Evolutionary conservation across 2,329 filamentous ascomycete species (phyloP).

Genomic region (Chalara sp.): DNA sequence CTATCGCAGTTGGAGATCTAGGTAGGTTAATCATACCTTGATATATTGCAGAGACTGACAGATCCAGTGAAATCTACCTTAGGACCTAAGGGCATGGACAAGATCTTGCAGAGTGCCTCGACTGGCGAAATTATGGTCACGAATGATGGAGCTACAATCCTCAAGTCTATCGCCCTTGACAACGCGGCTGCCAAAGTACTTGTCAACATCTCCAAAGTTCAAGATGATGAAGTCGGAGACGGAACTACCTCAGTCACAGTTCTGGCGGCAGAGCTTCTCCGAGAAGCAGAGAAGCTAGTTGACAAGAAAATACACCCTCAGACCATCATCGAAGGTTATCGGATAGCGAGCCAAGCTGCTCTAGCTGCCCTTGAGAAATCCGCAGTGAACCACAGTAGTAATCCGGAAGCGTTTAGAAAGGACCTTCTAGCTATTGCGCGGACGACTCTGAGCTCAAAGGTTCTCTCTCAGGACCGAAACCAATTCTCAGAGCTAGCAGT

Average conservation of each 20-base stretch:
- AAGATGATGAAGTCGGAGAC: conserved; percentile 97
- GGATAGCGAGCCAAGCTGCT: conserved; percentile 90
- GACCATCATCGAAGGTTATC: conserved; percentile 98
- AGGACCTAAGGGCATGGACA: conserved; percentile 95
- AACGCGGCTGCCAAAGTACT: conserved; percentile 97
- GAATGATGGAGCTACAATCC: conserved; percentile 96
- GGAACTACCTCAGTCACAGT: conserved; percentile 98
- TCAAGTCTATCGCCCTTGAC: conserved; percentile 97
- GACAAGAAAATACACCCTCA: conserved; percentile 98
- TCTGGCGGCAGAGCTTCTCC: conserved; percentile 85
- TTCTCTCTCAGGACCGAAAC: conserved; percentile 85
- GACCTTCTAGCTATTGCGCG: conserved; percentile 86
- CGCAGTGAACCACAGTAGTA: conserved; percentile 84
- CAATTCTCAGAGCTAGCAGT: conserved; percentile 87
- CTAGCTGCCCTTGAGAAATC: conserved; percentile 75
- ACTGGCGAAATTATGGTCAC: conserved; percentile 98
- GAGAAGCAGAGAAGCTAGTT: conserved; percentile 94
- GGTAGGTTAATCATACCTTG: conserved; percentile 9
- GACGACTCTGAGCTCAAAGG: conserved; percentile 95
- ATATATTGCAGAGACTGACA: conserved; percentile 8
- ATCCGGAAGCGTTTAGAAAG: conserved; percentile 76
- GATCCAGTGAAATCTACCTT: conserved; percentile 80
- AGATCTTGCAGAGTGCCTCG: conserved; percentile 63
- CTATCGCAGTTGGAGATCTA: conserved; percentile 93
- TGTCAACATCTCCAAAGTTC: conserved; percentile 98